Conservation (phyloP, 2,329 filamentous ascomycete species). For the Grosmannia clavigera region DNA sequence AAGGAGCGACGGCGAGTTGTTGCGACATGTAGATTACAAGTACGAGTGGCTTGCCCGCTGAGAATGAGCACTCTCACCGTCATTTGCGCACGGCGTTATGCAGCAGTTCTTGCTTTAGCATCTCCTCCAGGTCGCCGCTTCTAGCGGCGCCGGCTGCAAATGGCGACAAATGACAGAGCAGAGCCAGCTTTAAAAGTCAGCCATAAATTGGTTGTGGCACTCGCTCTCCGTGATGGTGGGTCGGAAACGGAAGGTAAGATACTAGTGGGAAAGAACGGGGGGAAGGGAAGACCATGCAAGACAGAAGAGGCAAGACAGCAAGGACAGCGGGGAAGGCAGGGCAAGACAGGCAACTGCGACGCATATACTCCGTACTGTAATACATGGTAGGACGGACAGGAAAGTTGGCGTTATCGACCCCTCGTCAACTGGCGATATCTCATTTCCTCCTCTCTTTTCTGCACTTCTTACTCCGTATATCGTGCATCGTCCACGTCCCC, state of each 20-base stretch:
- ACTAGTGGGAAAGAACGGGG: neutral
- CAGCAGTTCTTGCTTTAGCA: too few species aligned
- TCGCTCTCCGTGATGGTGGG: conserved; percentile 1
- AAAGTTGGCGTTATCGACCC: too few species aligned
- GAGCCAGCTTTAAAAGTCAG: too few species aligned
- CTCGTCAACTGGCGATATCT: neutral
- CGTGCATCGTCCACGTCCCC: neutral
- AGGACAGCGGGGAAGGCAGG: neutral
- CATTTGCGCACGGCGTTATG: neutral
- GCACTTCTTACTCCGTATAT: neutral
- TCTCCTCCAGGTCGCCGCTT: too few species aligned
- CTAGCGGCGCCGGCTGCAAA: too few species aligned
- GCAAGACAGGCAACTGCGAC: too few species aligned
- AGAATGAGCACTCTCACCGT: neutral
- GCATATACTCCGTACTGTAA: too few species aligned
- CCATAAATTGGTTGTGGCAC: neutral
- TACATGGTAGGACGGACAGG: too few species aligned
- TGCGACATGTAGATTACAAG: too few species aligned
- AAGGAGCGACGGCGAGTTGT: neutral
- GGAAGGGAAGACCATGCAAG: neutral
- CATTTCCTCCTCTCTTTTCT: neutral
- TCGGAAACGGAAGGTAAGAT: conserved; percentile 4
- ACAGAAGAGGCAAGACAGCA: neutral
- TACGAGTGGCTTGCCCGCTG: neutral
- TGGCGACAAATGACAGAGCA: too few species aligned